Evolutionary conservation across 768 basidiomycete species (phyloP), one percentile per base, ranked within the genome.

Genomic region (Russula abietina): DNA sequence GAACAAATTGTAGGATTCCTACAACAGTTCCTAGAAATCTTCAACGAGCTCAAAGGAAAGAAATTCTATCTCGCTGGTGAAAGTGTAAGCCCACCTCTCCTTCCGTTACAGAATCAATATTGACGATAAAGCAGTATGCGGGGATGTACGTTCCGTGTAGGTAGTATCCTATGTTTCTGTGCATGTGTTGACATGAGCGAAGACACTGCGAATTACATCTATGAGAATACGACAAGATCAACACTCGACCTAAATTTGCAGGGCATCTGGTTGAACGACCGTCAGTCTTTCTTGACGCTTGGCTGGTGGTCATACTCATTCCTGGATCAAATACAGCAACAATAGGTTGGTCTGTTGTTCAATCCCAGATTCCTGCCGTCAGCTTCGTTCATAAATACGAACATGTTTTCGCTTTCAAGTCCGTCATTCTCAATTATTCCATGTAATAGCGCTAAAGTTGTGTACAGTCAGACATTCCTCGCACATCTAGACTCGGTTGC

Each of bases 181-280:
- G 7, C 22, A 22, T 11, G 17, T 4, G 4, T 8, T 45, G 19
- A 51, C 12, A 16, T 11, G 17, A 16, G 8, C 10, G 0, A 38
- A 90, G 88, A 90, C 69, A 85, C 88, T 60, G 88, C 89, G 1
- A 83, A 89, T 73, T 86, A 78, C 69, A 87, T 91, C 51, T 88
- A 84, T 67, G 79, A 80, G 38, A 75, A 89, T 50, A 81, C 85
- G 36, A 59, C 54, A 26, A 55, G 26, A 1, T 70, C 65, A 0
- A 70, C 72, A 0, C 72, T 90, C 10, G 80, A 83, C 48, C 76
- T 91, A 22, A 74, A 79, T 33, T 76, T 90, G 28, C 83, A 84
- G 68, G 89, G 88, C 4, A 82, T 86, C 48, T 90, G 87, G 85
- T 81, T 89, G 28, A 76, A 79, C 30, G 87, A 90, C 74, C 86